Conservation (phyloP, 768 basidiomycete species). For the Auriculariales sp. region DNA sequence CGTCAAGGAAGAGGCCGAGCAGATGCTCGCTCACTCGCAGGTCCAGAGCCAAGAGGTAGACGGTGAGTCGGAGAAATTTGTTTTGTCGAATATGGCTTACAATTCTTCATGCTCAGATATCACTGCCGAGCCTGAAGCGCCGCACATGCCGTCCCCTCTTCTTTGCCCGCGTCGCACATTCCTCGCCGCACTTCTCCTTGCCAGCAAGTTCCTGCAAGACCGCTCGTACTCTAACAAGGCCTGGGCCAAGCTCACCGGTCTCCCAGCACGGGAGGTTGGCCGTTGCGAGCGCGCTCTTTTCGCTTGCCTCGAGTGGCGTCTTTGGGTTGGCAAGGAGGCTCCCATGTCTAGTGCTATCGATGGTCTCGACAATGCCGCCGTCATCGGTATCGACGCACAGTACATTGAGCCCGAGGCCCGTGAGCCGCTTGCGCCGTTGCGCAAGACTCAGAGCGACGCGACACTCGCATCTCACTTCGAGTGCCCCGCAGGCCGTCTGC, state of each 20-base stretch:
- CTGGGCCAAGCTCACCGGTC: constrained; percentile 88
- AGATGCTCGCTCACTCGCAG: constrained; percentile 28
- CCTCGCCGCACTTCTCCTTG: constrained; percentile 75
- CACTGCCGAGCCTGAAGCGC: constrained; percentile 9
- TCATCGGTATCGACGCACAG: not conserved
- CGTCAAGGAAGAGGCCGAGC: constrained; percentile 32
- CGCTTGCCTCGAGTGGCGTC: constrained; percentile 75
- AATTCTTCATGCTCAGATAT: no score
- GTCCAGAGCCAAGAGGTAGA: constrained; percentile 28
- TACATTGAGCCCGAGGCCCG: not conserved
- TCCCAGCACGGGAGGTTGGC: constrained; percentile 74
- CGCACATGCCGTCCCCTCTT: constrained; percentile 58
- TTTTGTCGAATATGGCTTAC: no score
- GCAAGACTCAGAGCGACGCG: not conserved
- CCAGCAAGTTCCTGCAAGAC: constrained; percentile 87
- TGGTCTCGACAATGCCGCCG: not conserved
- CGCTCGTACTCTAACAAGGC: constrained; percentile 87
- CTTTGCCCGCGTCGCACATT: constrained; percentile 83
- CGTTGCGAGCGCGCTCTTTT: constrained; percentile 81
- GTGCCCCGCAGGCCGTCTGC: not conserved
- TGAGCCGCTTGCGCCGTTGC: not conserved
- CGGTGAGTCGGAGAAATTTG: constrained; percentile 15
- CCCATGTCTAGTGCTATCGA: constrained; percentile 4
- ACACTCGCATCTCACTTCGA: not conserved
- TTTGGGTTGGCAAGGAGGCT: constrained; percentile 74